These are phyloP conservation scores for Emmonsia crescens DNA, from an alignment of 2,329 filamentous ascomycete genomes.

Conservation along the genomic window DNA sequence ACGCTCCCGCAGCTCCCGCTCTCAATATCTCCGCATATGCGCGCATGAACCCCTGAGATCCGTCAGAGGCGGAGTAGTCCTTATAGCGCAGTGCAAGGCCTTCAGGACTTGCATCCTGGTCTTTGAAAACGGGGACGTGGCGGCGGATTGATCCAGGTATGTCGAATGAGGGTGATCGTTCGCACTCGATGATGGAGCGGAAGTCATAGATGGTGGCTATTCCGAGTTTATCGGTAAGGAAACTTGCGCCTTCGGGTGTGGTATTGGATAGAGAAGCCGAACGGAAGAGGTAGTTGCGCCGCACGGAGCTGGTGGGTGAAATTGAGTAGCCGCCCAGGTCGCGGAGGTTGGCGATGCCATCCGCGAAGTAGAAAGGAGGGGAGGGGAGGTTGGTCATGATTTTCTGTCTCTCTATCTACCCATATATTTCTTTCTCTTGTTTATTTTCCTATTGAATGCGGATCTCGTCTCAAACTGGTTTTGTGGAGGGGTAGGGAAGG, in stretches of 20 bases:
- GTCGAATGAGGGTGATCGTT: constrained; percentile 31
- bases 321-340: constrained; percentile 53
- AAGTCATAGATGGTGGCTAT: constrained; percentile 60
- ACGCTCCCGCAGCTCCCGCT: constrained; percentile 49
- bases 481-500: background rate
- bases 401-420: background rate
- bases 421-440: background rate
- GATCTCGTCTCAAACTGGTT: background rate
- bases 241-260: constrained; percentile 42
- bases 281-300: constrained; percentile 51
- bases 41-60: constrained; percentile 54
- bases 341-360: constrained; percentile 57
- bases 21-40: constrained; percentile 58
- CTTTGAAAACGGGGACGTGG: constrained; percentile 56
- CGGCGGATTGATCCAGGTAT: constrained; percentile 44
- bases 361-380: constrained; percentile 24
- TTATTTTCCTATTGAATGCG: background rate
- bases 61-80: constrained; percentile 47
- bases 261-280: constrained; percentile 56
- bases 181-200: constrained; percentile 42
- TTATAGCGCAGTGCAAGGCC: constrained; percentile 50
- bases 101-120: constrained; percentile 54
- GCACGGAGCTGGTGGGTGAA: constrained; percentile 30
- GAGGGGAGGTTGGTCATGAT: constrained; percentile 9
- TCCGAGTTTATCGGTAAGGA: constrained; percentile 42